Percentiles rank a stretch among this genome's conserved stretches.
phyloP scores from a whole-genome alignment of 2,329 filamentous ascomycete genomes.

The Penicillium aurantiogriseum region DNA sequence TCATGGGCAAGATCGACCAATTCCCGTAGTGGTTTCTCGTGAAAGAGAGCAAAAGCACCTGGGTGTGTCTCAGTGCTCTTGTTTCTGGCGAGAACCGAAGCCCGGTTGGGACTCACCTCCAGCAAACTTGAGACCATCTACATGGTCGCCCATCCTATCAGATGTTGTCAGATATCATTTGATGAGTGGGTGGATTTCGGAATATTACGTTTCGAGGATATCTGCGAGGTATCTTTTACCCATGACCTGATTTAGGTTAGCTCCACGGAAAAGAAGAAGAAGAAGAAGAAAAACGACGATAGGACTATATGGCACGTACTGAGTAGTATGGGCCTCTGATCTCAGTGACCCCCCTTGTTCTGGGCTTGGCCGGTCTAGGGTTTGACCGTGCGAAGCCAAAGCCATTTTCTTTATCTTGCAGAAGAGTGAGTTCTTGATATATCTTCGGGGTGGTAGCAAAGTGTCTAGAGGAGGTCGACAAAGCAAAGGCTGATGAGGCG shows the following conservation, averaged over 20 bases:
- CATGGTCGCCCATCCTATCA: slow-evolving; percentile 52
- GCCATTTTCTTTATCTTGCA: slow-evolving; percentile 51
- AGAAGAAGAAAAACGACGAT: neutral
- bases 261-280: neutral
- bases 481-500: slow-evolving; percentile 6
- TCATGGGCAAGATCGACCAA: slow-evolving; percentile 52
- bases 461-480: slow-evolving; percentile 7
- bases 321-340: slow-evolving; percentile 58
- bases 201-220: slow-evolving; percentile 51
- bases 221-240: slow-evolving; percentile 54
- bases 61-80: neutral
- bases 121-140: slow-evolving; percentile 57
- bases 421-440: slow-evolving; percentile 33
- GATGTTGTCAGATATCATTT: neutral
- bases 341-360: slow-evolving; percentile 53
- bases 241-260: slow-evolving; percentile 41
- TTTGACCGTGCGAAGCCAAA: slow-evolving; percentile 55
- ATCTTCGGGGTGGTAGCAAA: slow-evolving; percentile 21
- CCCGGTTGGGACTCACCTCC: slow-evolving; percentile 35
- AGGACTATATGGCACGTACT: slow-evolving; percentile 25
- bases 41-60: slow-evolving; percentile 54
- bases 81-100: neutral
- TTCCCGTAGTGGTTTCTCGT: slow-evolving; percentile 47
- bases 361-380: slow-evolving; percentile 49
- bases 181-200: neutral